Percentiles rank a stretch among this genome's conserved stretches.
Evolutionary conservation across 768 basidiomycete species (phyloP).

Genomic region (Sarcodon aspratus): DNA sequence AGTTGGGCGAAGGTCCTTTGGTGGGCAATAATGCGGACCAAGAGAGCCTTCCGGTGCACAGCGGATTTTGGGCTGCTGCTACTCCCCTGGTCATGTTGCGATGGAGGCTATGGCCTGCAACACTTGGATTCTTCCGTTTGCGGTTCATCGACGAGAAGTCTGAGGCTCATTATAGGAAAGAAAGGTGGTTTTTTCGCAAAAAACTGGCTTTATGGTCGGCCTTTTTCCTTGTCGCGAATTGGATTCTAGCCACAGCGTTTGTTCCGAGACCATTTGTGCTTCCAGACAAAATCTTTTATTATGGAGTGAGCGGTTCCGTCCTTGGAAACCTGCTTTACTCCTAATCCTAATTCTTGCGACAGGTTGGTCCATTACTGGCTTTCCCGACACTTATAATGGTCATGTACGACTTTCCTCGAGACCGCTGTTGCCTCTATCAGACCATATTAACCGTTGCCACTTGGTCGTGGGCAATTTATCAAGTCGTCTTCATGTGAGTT

Average conservation of each 20-base stretch:
- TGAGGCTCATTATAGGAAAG: slow-evolving; percentile 41
- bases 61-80: slow-evolving; percentile 24
- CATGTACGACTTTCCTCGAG: slow-evolving; percentile 62
- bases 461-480: slow-evolving; percentile 58
- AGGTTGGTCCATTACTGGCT: slow-evolving; percentile 49
- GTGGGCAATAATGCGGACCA: slow-evolving; percentile 26
- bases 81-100: slow-evolving; percentile 32
- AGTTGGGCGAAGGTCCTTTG: slow-evolving; percentile 30
- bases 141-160: slow-evolving; percentile 48
- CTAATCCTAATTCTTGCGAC: neutral
- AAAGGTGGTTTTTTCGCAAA: slow-evolving; percentile 67
- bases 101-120: slow-evolving; percentile 44
- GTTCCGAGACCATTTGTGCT: slow-evolving; percentile 30
- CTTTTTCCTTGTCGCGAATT: slow-evolving; percentile 55
- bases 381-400: slow-evolving; percentile 56
- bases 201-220: slow-evolving; percentile 52
- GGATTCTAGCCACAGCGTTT: slow-evolving; percentile 50
- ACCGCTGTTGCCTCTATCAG: slow-evolving; percentile 50
- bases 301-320: slow-evolving; percentile 25
- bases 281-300: slow-evolving; percentile 53
- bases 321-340: neutral
- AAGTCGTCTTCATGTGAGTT: slow-evolving; percentile 35
- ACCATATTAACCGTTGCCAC: slow-evolving; percentile 40
- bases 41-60: slow-evolving; percentile 20
- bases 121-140: slow-evolving; percentile 47